phyloP scores from a whole-genome alignment of 768 basidiomycete species.

The Calocera viscosa region DNA sequence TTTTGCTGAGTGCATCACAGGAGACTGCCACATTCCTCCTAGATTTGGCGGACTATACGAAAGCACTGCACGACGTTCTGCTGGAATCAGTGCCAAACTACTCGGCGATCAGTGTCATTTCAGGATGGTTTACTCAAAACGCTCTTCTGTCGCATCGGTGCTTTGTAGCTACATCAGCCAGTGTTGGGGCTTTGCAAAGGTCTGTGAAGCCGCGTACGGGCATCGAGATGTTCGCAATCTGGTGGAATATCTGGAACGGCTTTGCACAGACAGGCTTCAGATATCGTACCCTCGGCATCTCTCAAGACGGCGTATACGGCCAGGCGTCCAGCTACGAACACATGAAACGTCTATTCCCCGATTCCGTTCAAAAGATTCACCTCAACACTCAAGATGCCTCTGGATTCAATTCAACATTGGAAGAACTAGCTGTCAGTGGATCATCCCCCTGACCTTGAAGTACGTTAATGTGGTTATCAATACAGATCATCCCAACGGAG shows the following conservation, averaged over 20 bases:
- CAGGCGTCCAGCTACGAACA: too few species aligned
- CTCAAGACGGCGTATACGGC: too few species aligned
- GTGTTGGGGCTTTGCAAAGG: not conserved
- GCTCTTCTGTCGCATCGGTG: not conserved
- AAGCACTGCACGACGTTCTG: not conserved
- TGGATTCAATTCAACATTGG: too few species aligned
- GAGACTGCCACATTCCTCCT: not conserved
- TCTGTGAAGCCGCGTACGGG: not conserved
- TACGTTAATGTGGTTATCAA: not conserved
- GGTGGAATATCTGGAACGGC: not conserved
- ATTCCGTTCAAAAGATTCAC: not conserved
- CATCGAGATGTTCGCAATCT: not conserved
- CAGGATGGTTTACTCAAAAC: not conserved
- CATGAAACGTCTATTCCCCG: too few species aligned
- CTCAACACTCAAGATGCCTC: not conserved
- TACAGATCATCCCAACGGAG: not conserved
- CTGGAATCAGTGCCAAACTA: not conserved
- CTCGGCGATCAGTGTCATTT: not conserved
- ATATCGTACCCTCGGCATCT: too few species aligned
- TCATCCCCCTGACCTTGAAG: not conserved
- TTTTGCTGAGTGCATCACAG: not conserved
- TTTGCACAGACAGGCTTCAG: not conserved
- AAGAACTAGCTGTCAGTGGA: too few species aligned
- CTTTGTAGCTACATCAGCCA: not conserved
- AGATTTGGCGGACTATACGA: not conserved